These are phyloP conservation scores for Orbilia oligospora DNA, from an alignment of 2,329 filamentous ascomycete species.

Conservation along the genomic window DNA sequence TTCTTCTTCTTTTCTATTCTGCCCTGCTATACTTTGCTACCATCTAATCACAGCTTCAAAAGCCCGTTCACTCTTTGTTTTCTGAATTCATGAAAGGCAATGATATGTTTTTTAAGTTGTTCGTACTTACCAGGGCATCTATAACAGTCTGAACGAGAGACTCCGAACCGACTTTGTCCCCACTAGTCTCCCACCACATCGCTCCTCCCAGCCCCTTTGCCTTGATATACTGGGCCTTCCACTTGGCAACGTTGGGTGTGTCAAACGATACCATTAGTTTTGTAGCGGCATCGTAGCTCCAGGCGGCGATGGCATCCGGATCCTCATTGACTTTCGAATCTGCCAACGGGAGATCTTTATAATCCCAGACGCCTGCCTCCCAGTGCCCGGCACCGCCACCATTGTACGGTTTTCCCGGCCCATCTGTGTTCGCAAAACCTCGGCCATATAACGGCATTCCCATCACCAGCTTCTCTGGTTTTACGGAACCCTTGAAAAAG, in stretches of 20 bases:
- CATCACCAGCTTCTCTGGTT: conserved; percentile 81
- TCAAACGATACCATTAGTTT: conserved; percentile 84
- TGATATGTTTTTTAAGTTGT: not conserved
- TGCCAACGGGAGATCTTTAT: conserved; percentile 82
- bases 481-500: conserved; percentile 76
- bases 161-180: conserved; percentile 72
- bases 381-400: conserved; percentile 85
- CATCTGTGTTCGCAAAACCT: conserved; percentile 83
- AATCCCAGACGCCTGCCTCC: conserved; percentile 90
- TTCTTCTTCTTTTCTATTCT: not conserved
- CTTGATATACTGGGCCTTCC: conserved; percentile 81
- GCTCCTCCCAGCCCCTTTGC: conserved; percentile 80
- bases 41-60: not conserved
- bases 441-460: conserved; percentile 96
- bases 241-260: conserved; percentile 76
- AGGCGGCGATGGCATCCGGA: conserved; percentile 77
- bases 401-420: conserved; percentile 77
- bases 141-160: conserved; percentile 49
- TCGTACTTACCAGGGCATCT: conserved; percentile 45
- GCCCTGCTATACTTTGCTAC: not conserved
- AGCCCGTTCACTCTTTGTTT: not conserved
- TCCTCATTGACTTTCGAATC: conserved; percentile 78
- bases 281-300: conserved; percentile 78
- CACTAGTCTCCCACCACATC: conserved; percentile 98
- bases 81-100: not conserved